phyloP scores from a whole-genome alignment of 306 rosid species.

The Acacia acuminata region DNA sequence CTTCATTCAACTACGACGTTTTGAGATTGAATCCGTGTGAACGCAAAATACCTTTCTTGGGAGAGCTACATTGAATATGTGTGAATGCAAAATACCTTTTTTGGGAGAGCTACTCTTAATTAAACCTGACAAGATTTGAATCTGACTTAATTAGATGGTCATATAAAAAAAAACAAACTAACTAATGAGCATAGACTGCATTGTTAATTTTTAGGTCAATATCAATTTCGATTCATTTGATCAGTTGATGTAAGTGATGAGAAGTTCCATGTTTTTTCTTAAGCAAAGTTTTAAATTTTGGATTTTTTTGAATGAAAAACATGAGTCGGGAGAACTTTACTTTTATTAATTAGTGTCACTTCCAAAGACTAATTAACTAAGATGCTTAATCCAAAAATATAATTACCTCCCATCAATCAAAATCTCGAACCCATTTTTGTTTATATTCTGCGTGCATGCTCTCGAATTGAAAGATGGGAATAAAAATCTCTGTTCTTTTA shows the following conservation, averaged over 20 bases:
- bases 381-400: not conserved
- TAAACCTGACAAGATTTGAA: no score
- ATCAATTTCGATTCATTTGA: not conserved
- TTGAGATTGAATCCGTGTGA: no score
- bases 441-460: not conserved
- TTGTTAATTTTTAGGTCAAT: not conserved
- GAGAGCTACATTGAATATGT: no score
- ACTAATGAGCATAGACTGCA: not conserved
- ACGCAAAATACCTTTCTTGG: no score
- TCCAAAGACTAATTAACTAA: not conserved
- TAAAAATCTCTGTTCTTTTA: not conserved
- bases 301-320: not conserved
- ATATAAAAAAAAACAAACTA: no score
- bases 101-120: no score
- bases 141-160: no score
- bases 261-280: not conserved
- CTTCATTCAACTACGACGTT: no score
- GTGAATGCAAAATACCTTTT: no score
- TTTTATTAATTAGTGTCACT: not conserved
- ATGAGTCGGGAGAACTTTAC: not conserved
- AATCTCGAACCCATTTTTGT: conserved; percentile 8
- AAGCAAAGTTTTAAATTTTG: not conserved
- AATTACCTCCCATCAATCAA: conserved; percentile 9
- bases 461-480: not conserved
- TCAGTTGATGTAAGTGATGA: not conserved